Evolutionary conservation across 805 yeast species (phyloP).

Genomic region (Saccharomycopsis selenospora): DNA sequence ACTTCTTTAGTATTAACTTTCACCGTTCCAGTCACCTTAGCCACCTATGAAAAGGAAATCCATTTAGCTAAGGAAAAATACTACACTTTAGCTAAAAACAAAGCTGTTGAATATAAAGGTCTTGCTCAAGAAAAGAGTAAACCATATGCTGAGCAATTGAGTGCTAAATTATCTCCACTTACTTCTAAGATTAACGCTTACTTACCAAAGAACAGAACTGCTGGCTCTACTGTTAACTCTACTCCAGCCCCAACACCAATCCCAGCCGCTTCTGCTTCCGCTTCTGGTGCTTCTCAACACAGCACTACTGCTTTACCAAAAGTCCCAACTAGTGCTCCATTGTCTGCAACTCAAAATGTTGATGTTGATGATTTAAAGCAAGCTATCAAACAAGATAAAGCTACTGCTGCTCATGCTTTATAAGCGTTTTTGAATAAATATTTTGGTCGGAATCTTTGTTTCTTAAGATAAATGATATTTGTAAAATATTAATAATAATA

Average conservation of each 20-base stretch:
- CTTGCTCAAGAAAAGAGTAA: conserved; percentile 45
- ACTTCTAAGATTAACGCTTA: conserved; percentile 43
- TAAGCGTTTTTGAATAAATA: no score
- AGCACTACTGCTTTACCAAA: conserved; percentile 15
- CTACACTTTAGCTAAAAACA: conserved; percentile 37
- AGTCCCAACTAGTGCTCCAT: conserved; percentile 23
- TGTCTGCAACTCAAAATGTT: conserved; percentile 22
- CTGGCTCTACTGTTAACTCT: conserved; percentile 55
- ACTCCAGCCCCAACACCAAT: conserved; percentile 22
- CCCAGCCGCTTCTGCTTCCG: conserved; percentile 16
- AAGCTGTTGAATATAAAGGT: conserved; percentile 31
- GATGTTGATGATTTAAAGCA: conserved; percentile 29
- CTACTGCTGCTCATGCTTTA: not conserved
- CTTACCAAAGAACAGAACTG: conserved; percentile 53
- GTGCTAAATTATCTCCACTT: conserved; percentile 60
- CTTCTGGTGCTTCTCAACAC: conserved; percentile 15
- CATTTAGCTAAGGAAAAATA: conserved; percentile 46
- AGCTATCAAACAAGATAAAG: conserved; percentile 16
- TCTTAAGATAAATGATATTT: no score
- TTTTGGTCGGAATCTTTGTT: no score
- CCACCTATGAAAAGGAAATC: conserved; percentile 68
- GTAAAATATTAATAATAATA: no score
- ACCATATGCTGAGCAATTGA: conserved; percentile 53
- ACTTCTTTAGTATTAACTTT: conserved; percentile 55
- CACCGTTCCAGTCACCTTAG: conserved; percentile 69